Base-by-base conservation (phyloP, 345 rosid genomes). In the Eutrema yunnanense region DNA sequence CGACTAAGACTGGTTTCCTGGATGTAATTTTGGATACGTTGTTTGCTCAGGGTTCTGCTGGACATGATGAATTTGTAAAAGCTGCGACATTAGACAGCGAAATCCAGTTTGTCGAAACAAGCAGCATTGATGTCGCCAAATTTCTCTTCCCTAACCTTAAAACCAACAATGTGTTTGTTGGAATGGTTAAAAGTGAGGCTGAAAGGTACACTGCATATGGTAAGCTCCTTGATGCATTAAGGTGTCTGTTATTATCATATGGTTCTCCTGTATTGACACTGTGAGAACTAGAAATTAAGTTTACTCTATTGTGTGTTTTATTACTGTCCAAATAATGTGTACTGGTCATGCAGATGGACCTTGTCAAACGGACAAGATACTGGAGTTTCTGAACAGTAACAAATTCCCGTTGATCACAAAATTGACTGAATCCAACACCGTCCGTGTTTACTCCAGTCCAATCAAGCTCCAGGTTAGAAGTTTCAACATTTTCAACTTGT, bases 351-450 rank as follows among this genome's bases (percentile, higher is more conserved):
- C 86, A 93, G 98, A 86, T 70, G 96, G 88, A 75, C 70, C 65
- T 51, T 85, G 70, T 67, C 76, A 80, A 80, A 50, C 40, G 81
- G 84, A 84, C n/a, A 83, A 79, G 54, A 80, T 90, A 62, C 68
- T 87, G 77, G 81, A 87, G 68, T 90, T 93, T 86, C 27, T 93
- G 83, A 84, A 81, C 65, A 54, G 69, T 70, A 86, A 89, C 84
- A 93, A 88, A 80, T 93, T 90, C 74, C 94, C 97, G 3, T 74
- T 93, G 74, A 83, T 93, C 41, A 90, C 90, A 74, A 86, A 78
- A 79, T 40, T 93, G 77, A 87, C 88, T 59, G 97, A 90, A 59
- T 81, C 85, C 50, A 93, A 86, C 77, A 85, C 89, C 12, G 79
- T 62, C 69, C 81, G 80, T 76, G 97, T 88, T 69, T 85, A 87